phyloP scores from a whole-genome alignment of 164 flowering plant species.

The Vitis cinerea region DNA sequence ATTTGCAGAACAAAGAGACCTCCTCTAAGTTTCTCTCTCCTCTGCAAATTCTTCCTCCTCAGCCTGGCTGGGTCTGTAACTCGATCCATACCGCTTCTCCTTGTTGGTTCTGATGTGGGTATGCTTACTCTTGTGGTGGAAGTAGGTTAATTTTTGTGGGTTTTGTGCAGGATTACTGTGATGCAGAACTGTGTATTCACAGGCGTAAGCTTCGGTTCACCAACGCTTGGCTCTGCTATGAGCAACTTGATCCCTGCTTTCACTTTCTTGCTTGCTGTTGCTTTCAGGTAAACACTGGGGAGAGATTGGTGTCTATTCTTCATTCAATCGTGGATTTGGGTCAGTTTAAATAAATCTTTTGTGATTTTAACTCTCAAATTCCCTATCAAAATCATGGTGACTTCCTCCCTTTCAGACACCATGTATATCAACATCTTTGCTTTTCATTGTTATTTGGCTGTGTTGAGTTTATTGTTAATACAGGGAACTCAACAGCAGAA shows the following conservation, averaged over 20 bases:
- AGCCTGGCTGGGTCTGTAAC: constrained; percentile 35
- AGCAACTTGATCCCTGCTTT: constrained; percentile 42
- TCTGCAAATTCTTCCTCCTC: constrained; percentile 39
- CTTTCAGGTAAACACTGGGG: constrained; percentile 34
- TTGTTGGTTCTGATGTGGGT: neutral
- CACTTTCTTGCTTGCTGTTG: constrained; percentile 53
- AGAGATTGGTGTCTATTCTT: no score
- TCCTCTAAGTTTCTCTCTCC: constrained; percentile 25
- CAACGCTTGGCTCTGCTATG: constrained; percentile 48
- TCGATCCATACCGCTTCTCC: neutral
- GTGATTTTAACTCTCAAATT: no score
- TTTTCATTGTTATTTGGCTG: no score
- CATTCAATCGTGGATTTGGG: no score
- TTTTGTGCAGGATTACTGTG: constrained; percentile 29
- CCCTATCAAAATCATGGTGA: no score
- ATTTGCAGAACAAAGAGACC: constrained; percentile 24
- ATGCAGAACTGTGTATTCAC: constrained; percentile 28
- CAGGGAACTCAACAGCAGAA: no score
- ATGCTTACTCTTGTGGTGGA: neutral
- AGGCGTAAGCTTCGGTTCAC: constrained; percentile 49
- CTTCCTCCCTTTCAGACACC: no score
- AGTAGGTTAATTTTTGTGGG: neutral
- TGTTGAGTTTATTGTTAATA: no score
- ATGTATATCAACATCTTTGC: no score
- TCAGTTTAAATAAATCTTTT: no score